A percentile compares a stretch with the other conserved stretches of the same genome.
Evolutionary conservation across 805 yeast species (phyloP).

Genomic region (Wickerhamiella occidentalis): DNA sequence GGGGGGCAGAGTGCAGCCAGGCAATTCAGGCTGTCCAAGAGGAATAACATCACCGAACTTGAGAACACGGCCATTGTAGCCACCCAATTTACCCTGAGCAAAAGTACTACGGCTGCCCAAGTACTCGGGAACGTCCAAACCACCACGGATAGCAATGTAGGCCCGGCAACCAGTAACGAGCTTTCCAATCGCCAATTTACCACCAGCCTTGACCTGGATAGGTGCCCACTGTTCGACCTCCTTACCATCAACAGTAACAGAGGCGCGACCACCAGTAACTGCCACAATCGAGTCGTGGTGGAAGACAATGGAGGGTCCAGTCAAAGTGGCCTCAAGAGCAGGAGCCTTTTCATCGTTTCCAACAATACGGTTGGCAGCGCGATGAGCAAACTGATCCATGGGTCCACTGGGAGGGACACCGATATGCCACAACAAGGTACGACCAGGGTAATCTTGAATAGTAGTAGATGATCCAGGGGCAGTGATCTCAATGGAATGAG

Average conservation of each 20-base stretch:
- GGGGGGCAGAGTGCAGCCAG: constrained; percentile 56
- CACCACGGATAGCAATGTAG: constrained; percentile 82
- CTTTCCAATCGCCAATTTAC: constrained; percentile 69
- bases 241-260: constrained; percentile 52
- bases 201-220: constrained; percentile 57
- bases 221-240: constrained; percentile 59
- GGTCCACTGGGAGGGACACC: constrained; percentile 99
- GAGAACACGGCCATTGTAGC: constrained; percentile 83
- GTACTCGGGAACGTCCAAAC: constrained; percentile 87
- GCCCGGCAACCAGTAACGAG: constrained; percentile 75
- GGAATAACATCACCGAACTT: constrained; percentile 87
- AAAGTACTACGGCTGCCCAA: constrained; percentile 94
- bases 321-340: constrained; percentile 78
- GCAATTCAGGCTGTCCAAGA: constrained; percentile 62
- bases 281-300: constrained; percentile 70
- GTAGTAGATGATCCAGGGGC: constrained; percentile 93
- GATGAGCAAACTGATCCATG: constrained; percentile 86
- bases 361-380: constrained; percentile 80
- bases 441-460: constrained; percentile 90
- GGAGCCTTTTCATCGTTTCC: constrained; percentile 78
- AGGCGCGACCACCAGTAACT: constrained; percentile 74
- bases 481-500: constrained; percentile 73
- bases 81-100: constrained; percentile 85
- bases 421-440: constrained; percentile 71
- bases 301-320: constrained; percentile 77